Conservation (phyloP, 805 yeast genomes). For the Metschnikowia borealis region DNA sequence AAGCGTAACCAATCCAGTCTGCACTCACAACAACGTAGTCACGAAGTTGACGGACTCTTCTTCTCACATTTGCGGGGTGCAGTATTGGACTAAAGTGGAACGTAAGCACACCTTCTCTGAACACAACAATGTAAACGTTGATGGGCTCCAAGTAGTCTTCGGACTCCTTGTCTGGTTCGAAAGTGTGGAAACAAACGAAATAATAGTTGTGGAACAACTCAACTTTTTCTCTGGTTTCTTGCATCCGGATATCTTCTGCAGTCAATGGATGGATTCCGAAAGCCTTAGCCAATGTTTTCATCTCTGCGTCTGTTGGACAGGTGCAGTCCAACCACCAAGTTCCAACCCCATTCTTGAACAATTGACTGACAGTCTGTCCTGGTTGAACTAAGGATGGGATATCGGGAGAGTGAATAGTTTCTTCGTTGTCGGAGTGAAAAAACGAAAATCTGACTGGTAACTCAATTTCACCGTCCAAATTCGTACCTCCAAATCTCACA, state of each 20-base stretch:
- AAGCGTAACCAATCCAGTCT: slow-evolving; percentile 79
- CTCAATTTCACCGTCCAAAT: slow-evolving; percentile 25
- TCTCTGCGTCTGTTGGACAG: slow-evolving; percentile 92
- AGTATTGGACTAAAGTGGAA: slow-evolving; percentile 58
- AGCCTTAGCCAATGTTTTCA: slow-evolving; percentile 87
- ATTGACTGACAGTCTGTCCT: slow-evolving; percentile 59
- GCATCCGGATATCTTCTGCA: slow-evolving; percentile 94
- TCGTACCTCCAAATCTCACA: slow-evolving; percentile 39
- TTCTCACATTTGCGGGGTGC: slow-evolving; percentile 67
- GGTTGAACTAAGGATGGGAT: slow-evolving; percentile 70
- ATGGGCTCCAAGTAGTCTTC: slow-evolving; percentile 83
- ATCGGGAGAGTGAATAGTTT: slow-evolving; percentile 86
- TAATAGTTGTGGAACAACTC: slow-evolving; percentile 87
- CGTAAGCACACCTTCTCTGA: slow-evolving; percentile 54
- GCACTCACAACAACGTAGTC: slow-evolving; percentile 75
- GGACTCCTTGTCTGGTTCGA: slow-evolving; percentile 77
- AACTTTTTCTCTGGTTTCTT: slow-evolving; percentile 95
- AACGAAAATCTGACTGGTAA: slow-evolving; percentile 79
- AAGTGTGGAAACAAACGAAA: slow-evolving; percentile 95
- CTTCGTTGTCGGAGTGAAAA: slow-evolving; percentile 77
- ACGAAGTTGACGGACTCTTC: slow-evolving; percentile 75
- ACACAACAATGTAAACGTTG: slow-evolving; percentile 59
- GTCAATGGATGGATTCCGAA: slow-evolving; percentile 98
- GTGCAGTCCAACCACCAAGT: slow-evolving; percentile 96
- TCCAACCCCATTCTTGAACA: slow-evolving; percentile 68